Percentiles rank a stretch among this genome's conserved stretches.
These are phyloP conservation scores for Tolypocladium ovalisporum DNA, from an alignment of 2,329 filamentous ascomycete genomes.

Conservation along the genomic window DNA sequence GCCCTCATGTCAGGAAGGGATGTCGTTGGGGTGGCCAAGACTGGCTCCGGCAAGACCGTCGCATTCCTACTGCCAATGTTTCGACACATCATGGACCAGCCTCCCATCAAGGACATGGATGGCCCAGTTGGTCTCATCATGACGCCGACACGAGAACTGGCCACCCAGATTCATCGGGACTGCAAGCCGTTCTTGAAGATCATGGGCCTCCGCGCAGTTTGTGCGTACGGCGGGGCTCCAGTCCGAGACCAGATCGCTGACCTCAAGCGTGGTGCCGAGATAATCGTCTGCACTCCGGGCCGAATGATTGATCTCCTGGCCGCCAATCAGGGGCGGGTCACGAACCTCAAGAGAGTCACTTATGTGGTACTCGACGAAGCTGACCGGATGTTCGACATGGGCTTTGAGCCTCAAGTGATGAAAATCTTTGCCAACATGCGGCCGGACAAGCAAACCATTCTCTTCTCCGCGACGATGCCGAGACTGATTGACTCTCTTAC, in stretches of 20 bases:
- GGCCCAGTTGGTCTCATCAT: constrained; percentile 83
- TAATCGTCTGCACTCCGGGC: constrained; percentile 89
- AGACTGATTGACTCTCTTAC: constrained; percentile 84
- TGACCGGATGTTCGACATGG: constrained; percentile 99
- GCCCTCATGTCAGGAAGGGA: constrained; percentile 94
- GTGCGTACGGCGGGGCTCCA: constrained; percentile 87
- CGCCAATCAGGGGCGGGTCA: constrained; percentile 88
- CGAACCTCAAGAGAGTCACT: constrained; percentile 77
- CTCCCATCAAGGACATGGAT: constrained; percentile 69
- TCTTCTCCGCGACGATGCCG: constrained; percentile 96
- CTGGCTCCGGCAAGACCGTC: constrained; percentile 93
- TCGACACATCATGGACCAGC: constrained; percentile 91
- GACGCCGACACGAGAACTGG: constrained; percentile 88
- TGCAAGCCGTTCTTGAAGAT: constrained; percentile 90
- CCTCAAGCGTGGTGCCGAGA: constrained; percentile 87
- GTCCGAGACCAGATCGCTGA: constrained; percentile 98
- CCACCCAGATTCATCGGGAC: constrained; percentile 86
- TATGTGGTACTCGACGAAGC: constrained; percentile 96
- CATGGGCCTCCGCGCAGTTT: constrained; percentile 74
- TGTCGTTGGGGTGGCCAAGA: constrained; percentile 94
- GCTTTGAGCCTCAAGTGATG: constrained; percentile 95
- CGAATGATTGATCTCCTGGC: constrained; percentile 92
- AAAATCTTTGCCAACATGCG: constrained; percentile 89
- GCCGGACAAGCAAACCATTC: constrained; percentile 83
- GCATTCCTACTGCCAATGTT: constrained; percentile 97